Base-by-base conservation (phyloP, 192 early-diverging fungal genomes). In the Mortierella antarctica region DNA sequence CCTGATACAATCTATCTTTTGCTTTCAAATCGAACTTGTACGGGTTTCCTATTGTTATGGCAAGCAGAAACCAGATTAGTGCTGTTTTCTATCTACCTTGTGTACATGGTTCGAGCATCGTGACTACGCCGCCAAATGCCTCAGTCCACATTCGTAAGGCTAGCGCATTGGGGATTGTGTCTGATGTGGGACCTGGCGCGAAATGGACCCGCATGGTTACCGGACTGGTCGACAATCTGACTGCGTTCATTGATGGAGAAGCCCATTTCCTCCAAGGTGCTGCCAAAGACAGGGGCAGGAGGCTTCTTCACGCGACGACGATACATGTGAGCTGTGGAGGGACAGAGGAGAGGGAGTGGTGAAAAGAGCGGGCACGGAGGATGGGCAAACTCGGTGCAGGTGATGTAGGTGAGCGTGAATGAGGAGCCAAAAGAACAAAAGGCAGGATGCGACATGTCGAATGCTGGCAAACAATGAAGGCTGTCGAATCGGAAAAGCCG, bases 11-110 rank as follows among this genome's bases (percentile, higher is more conserved):
- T 56, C 76, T 79, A 46, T 79, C 40, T 31, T 79, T 79, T 31
- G 76, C 68, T 53, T 66, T 66, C n/a, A 79, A 6, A 46, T 79
- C 64, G 20, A 79, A 79, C 40, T 4, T 10, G 31, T 79, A 79
- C 23, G 7, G 68, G 0, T 71, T 55, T 40, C 69, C 76, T 79
- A 57, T 39, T 18, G 6, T 23, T 7, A 49, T 5, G 14, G 9
- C 21, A 46, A 1, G 48, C 10, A 18, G 6, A 46, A 23, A 15
- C 10, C 2, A 39, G 21, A 13, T 6, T 41, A 20, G 20, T 31
- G 31, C 31, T 31, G 31, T 3, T 31, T 31, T 31, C 31, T 31
- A 31, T 31, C 31, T 31, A 31, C 31, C 31, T 3, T 31, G 31
- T 31, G 31, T 31, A 31, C 31, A 31, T 31, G 31, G 31, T 31